These are phyloP conservation scores for Quercus agrifolia DNA, from an alignment of 306 rosid genomes.

Conservation along the genomic window DNA sequence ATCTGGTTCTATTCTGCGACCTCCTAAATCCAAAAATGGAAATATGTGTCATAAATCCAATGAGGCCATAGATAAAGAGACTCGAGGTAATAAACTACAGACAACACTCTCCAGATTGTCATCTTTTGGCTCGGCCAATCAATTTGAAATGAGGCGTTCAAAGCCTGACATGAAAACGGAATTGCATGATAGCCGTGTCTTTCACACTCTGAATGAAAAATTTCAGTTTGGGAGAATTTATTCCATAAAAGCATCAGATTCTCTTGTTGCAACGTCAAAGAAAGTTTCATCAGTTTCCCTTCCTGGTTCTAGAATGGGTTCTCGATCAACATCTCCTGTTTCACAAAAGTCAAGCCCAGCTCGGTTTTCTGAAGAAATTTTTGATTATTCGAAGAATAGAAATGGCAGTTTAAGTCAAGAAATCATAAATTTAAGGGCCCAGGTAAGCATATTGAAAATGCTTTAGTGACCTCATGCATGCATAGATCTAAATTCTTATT, in stretches of 20 bases:
- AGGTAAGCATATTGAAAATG: conserved; percentile 49
- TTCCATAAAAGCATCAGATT: conserved; percentile 44
- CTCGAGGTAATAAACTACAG: conserved; percentile 42
- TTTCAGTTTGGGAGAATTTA: conserved; percentile 32
- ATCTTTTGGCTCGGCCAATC: conserved; percentile 67
- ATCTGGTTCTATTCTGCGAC: conserved; percentile 37
- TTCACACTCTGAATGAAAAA: conserved; percentile 54
- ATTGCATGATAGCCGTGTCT: conserved; percentile 41
- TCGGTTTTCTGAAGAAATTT: conserved; percentile 53
- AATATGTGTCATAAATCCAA: conserved; percentile 27
- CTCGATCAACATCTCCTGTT: conserved; percentile 65
- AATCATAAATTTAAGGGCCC: conserved; percentile 63
- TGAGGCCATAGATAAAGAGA: conserved; percentile 39
- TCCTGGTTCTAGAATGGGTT: conserved; percentile 52
- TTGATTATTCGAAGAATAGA: conserved; percentile 48
- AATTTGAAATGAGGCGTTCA: conserved; percentile 42
- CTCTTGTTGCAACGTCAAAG: conserved; percentile 34
- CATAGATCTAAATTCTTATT: background rate
- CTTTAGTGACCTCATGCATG: background rate
- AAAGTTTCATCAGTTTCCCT: conserved; percentile 44
- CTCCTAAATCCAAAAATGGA: conserved; percentile 41
- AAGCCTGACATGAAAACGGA: conserved; percentile 41
- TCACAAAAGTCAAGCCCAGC: conserved; percentile 62
- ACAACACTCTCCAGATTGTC: conserved; percentile 68
- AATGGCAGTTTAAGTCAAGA: conserved; percentile 71